Evolutionary conservation across 768 basidiomycete genomes (phyloP), one percentile per base, ranked within the genome.

Genomic region (Cubamyces sp.): DNA sequence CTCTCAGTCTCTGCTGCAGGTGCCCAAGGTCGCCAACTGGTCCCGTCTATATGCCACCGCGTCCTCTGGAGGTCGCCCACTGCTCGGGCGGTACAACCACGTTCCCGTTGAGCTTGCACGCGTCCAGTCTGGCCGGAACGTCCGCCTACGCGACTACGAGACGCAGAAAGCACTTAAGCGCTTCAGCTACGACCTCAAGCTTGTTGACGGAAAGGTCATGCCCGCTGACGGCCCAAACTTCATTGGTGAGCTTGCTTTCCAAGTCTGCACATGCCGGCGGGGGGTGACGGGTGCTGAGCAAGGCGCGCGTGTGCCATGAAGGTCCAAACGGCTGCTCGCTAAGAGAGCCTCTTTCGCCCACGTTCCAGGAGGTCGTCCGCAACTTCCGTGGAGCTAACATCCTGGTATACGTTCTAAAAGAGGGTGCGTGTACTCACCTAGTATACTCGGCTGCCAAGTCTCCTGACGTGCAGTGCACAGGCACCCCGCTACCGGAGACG

Each of bases 311-410:
- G 45, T 26, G 47, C 16, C 12, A 26, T 28, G 25, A 28, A 56
- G 54, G 54, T 45, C 54, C 54, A 25, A 56, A 56, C 15, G 54
- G 54, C 6, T 56, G 54, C 54, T 43, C 54, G n/a, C 54, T 46
- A 21, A 45, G 54, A 34, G 42, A 42, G 18, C 54, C 54, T 23
- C 25, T 45, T 5, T 56, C 42, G 34, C 43, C 54, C 5, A 56
- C 54, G 19, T 56, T 56, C 43, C 54, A 56, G 54, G 54, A 56
- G 54, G 54, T 56, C 54, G 54, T 56, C 25, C 41, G 54, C 23
- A 56, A 56, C 23, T 56, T 56, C 42, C 23, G 54, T 1, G 43
- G 43, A 16, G 23, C 54, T 3, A 56, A 56, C 30, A 56, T 56
- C 19, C 42, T 56, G 25, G 54, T 56, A 4, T 56, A 56, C 15